A percentile compares a stretch with the other conserved stretches of the same genome.
Evolutionary conservation across 2,329 filamentous ascomycete species (phyloP).

Genomic region (Parasarocladium wereldwijsianum): DNA sequence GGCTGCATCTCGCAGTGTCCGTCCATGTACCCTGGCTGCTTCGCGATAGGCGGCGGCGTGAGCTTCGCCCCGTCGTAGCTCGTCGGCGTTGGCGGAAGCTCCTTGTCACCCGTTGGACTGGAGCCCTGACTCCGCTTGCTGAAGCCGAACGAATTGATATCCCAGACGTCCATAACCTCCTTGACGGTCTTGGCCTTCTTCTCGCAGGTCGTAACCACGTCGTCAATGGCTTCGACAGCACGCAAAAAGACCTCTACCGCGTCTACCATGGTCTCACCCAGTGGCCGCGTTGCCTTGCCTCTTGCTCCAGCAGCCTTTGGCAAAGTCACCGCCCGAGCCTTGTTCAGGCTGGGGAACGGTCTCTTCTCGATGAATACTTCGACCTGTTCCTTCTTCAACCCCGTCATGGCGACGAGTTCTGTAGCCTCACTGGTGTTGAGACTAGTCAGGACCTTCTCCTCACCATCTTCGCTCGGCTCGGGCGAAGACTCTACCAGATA

Average conservation of each 20-base stretch:
- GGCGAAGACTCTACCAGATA: conserved; percentile 21
- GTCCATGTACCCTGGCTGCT: conserved; percentile 67
- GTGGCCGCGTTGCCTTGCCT: conserved; percentile 28
- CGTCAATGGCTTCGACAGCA: conserved; percentile 71
- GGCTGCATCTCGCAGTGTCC: conserved; percentile 69
- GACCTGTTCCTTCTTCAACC: conserved; percentile 55
- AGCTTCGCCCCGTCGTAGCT: conserved; percentile 20
- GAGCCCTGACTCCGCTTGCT: conserved; percentile 15
- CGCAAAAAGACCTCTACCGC: conserved; percentile 55
- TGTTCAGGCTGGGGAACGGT: conserved; percentile 54
- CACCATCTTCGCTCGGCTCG: conserved; percentile 15
- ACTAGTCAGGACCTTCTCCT: conserved; percentile 51
- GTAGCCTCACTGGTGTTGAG: conserved; percentile 67
- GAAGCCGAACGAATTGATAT: conserved; percentile 31
- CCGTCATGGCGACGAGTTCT: conserved; percentile 71
- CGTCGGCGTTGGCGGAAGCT: conserved; percentile 26
- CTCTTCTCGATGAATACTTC: conserved; percentile 56
- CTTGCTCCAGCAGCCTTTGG: conserved; percentile 30
- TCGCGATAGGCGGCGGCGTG: conserved; percentile 27
- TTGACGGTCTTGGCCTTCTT: conserved; percentile 46
- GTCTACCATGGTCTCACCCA: conserved; percentile 38
- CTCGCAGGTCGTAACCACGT: conserved; percentile 65
- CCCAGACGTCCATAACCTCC: conserved; percentile 29
- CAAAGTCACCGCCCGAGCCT: conserved; percentile 50
- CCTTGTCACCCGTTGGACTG: conserved; percentile 15